phyloP scores from a whole-genome alignment of 164 flowering plant genomes.

The Tetrastigma voinierianum region DNA sequence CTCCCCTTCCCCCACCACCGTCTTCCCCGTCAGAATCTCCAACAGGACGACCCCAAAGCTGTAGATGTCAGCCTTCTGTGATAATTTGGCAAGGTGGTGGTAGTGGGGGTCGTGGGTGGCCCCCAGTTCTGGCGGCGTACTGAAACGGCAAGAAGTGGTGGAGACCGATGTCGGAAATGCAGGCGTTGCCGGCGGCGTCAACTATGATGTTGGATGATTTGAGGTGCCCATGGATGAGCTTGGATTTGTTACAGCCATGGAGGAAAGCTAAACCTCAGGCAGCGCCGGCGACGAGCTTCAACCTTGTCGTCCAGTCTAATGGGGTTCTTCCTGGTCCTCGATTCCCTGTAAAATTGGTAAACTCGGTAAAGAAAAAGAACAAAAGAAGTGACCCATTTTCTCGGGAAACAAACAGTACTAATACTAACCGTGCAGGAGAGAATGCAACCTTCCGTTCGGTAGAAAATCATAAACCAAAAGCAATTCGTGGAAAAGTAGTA shows the following conservation, averaged over 20 bases:
- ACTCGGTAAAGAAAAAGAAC: background rate
- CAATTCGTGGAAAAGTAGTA: conserved; percentile 45
- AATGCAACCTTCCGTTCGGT: conserved; percentile 47
- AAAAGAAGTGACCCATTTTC: background rate
- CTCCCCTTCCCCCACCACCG: conserved; percentile 21
- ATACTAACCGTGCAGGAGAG: conserved; percentile 57
- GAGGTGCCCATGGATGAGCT: conserved; percentile 41
- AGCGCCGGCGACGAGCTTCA: conserved; percentile 32
- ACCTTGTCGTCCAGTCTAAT: conserved; percentile 41
- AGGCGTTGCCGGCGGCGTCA: conserved; percentile 29
- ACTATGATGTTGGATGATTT: conserved; percentile 40
- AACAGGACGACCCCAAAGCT: conserved; percentile 48
- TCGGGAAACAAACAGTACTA: conserved; percentile 1
- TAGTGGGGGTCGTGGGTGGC: no score
- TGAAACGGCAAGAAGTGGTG: conserved; percentile 22
- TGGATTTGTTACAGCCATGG: conserved; percentile 26
- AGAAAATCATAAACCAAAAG: conserved; percentile 54
- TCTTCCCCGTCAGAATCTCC: conserved; percentile 49
- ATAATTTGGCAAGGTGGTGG: conserved; percentile 3
- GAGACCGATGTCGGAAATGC: conserved; percentile 39
- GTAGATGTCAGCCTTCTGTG: conserved; percentile 39
- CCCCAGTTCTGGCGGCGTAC: conserved; percentile 29
- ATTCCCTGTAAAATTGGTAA: conserved; percentile 24
- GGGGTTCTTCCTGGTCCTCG: conserved; percentile 47
- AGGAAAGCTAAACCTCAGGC: conserved; percentile 46